Evolutionary conservation across 805 yeast genomes (phyloP).

Genomic region (Kodamaea jinghongensis): DNA sequence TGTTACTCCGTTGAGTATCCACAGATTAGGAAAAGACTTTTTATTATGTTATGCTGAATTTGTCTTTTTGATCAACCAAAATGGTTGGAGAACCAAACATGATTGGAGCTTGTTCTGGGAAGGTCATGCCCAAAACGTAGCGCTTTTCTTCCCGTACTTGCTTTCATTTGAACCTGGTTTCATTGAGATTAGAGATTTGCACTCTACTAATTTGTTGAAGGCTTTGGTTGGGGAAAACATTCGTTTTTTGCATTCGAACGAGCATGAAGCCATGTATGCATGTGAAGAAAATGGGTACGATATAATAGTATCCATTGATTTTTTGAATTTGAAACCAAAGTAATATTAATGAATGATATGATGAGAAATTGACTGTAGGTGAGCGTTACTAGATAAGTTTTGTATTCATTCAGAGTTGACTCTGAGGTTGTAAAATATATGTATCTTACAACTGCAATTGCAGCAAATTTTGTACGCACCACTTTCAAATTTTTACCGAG

Average conservation of each 20-base stretch:
- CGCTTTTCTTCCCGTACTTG: conserved; percentile 90
- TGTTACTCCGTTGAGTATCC: conserved; percentile 86
- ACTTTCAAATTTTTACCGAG: no score
- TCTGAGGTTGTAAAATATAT: no score
- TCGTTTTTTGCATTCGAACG: conserved; percentile 80
- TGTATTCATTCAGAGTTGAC: no score
- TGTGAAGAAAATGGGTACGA: conserved; percentile 91
- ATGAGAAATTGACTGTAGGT: no score
- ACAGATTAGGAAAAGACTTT: conserved; percentile 80
- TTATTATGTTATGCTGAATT: conserved; percentile 87
- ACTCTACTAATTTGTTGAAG: conserved; percentile 77
- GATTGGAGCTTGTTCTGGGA: conserved; percentile 97
- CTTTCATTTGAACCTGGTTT: conserved; percentile 87
- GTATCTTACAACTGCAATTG: no score
- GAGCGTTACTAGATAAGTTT: no score
- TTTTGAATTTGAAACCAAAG: conserved; percentile 62
- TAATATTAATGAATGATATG: background rate
- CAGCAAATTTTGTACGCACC: no score
- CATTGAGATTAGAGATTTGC: conserved; percentile 90
- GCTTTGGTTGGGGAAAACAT: conserved; percentile 93
- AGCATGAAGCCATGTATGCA: conserved; percentile 90
- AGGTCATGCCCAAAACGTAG: conserved; percentile 89
- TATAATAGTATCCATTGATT: conserved; percentile 87
- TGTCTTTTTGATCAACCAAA: conserved; percentile 89
- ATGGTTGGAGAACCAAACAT: conserved; percentile 94